Base-by-base conservation (phyloP, 805 yeast genomes). In the Sporopachydermia quercuum region DNA sequence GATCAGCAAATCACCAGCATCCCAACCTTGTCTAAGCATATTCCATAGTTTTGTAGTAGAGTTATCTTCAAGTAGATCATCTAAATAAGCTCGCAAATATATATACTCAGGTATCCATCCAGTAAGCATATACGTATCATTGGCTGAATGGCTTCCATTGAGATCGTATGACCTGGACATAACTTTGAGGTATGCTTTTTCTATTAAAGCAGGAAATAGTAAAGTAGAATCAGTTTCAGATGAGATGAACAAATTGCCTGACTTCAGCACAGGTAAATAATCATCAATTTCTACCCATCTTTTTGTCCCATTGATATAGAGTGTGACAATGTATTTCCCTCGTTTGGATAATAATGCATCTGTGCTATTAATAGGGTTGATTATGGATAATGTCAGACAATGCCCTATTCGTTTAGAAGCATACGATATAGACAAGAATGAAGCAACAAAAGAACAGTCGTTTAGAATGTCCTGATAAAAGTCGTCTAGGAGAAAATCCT, bases 391-490 rank as follows among this genome's bases (percentile, higher is more conserved):
- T 23, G 51, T 15, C 16, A 48, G 36, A 37, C 37, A 36, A 17
- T 40, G 33, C 3, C 44, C 42, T 2, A 50, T 37, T 3, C 52
- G 37, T 34, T 43, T 41, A 4, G 50, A 48, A 16, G 50, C 50
- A 15, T 56, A 54, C 0, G 62, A 51, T 1, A 76, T 56, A 1
- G 83, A 70, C 13, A 80, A 58, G 13, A 82, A 49, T 0, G 87
- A 64, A 2, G 86, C 74, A 3, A 83, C 82, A 51, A 83, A 73
- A 0, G 94, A 81, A 55, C 94, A 84, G 54, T 83, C 77, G 5
- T 74, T 61, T n/a, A 71, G 49, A 1, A 59, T 45, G 42, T 71
- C 76, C 47, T 74, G 79, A 48, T 61, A 65, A 8, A 74, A 39
- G 18, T 57, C 52, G 1, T 40, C 39, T 13, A 63, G 2, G 8